Percentiles rank a stretch among this genome's conserved stretches.
Conservation (phyloP, 192 early-diverging fungal genomes). For the Gigaspora rosea region DNA sequence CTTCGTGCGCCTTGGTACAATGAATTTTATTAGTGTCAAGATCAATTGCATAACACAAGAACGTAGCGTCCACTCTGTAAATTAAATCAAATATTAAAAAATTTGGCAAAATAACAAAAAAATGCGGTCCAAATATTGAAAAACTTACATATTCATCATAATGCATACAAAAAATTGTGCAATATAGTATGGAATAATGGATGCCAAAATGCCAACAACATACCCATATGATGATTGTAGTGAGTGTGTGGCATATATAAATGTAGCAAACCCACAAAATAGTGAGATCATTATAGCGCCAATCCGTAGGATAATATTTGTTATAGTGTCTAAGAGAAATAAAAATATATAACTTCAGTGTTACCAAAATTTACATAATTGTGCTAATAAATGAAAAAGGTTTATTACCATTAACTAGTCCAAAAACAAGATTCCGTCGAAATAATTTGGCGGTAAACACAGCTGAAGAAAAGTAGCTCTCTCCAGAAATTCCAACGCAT, state of each 20-base stretch:
- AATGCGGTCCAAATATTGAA: neutral
- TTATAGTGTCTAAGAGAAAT: slow-evolving; percentile 47
- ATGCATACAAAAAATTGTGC: slow-evolving; percentile 68
- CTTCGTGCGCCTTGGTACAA: slow-evolving; percentile 52
- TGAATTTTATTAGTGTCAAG: slow-evolving; percentile 64
- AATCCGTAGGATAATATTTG: slow-evolving; percentile 59
- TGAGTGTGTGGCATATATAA: slow-evolving; percentile 58
- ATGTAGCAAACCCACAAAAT: slow-evolving; percentile 57
- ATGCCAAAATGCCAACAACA: slow-evolving; percentile 60
- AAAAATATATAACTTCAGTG: neutral
- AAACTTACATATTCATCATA: slow-evolving; percentile 73
- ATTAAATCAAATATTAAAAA: neutral
- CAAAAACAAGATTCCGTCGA: slow-evolving; percentile 71
- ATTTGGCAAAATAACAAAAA: neutral
- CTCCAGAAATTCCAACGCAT: slow-evolving; percentile 69
- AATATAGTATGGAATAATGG: slow-evolving; percentile 65
- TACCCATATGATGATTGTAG: slow-evolving; percentile 65
- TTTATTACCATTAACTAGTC: slow-evolving; percentile 53
- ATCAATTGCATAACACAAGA: slow-evolving; percentile 81
- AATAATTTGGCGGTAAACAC: slow-evolving; percentile 68
- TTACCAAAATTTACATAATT: neutral
- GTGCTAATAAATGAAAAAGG: neutral
- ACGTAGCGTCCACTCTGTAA: slow-evolving; percentile 71
- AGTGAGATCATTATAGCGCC: slow-evolving; percentile 59
- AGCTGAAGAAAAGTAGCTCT: slow-evolving; percentile 59